Evolutionary conservation across 2,329 filamentous ascomycete genomes (phyloP).

Genomic region (Laburnicola sp.): DNA sequence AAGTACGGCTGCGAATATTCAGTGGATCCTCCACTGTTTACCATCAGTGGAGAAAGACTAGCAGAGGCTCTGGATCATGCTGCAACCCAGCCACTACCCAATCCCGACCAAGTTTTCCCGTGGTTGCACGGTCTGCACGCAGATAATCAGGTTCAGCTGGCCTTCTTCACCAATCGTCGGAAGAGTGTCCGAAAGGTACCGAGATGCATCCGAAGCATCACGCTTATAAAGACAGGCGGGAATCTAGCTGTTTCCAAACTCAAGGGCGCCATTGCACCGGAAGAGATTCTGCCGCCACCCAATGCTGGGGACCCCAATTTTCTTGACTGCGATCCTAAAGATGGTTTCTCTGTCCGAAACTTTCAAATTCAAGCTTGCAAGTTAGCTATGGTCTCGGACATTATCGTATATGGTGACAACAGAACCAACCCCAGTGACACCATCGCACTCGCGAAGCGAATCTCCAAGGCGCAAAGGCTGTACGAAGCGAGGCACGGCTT

Average conservation of each 20-base stretch:
- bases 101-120: constrained; percentile 85
- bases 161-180: constrained; percentile 82
- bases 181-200: constrained; percentile 71
- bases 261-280: constrained; percentile 82
- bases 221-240: constrained; percentile 85
- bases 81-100: constrained; percentile 78
- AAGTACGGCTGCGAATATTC: constrained; percentile 60
- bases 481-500: constrained; percentile 67
- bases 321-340: constrained; percentile 78
- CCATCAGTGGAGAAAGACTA: constrained; percentile 69
- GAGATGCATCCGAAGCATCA: constrained; percentile 76
- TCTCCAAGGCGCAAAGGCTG: constrained; percentile 74
- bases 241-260: constrained; percentile 73
- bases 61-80: constrained; percentile 74
- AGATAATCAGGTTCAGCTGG: constrained; percentile 82
- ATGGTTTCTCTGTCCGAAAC: constrained; percentile 94
- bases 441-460: constrained; percentile 62
- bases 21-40: constrained; percentile 65
- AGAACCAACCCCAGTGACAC: constrained; percentile 64
- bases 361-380: constrained; percentile 97
- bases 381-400: constrained; percentile 82
- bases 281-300: constrained; percentile 69
- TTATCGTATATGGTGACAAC: constrained; percentile 86
- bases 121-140: constrained; percentile 95
- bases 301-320: constrained; percentile 62